Evolutionary conservation across 441 rosid genomes (phyloP), one percentile per base, ranked within the genome.

Genomic region (Bruguiera hainesii): DNA sequence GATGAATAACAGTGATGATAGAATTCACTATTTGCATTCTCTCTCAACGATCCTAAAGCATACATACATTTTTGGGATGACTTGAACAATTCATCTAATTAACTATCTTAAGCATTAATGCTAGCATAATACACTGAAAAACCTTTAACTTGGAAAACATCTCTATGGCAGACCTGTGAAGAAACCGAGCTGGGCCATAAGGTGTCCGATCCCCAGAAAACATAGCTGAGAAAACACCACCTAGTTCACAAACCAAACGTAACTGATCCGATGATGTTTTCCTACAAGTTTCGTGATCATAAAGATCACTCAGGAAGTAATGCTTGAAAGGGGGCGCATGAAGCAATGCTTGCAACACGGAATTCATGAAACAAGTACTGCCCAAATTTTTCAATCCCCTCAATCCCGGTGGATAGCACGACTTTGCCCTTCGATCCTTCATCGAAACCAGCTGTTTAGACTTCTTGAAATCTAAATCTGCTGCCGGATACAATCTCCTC

Each of bases 321-420:
- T 84, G 83, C 71, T 85, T 80, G 76, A 86, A 81, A 64, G 93
- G 93, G 65, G 91, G 95, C 29, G 88, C 89, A 69, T 93, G 96
- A 72, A 90, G 77, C 83, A 90, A 81, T 19, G 83, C 96, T 79
- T 90, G 98, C 89, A 93, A 79, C 71, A 88, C 89, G 70, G 93
- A 87, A 69, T 90, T 90, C 98, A 90, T 84, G 60, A 90, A 90
- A 71, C 97, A 90, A 77, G 93, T 88, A 61, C 86, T 90, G 20
- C 98, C 98, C 69, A 90, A 64, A 65, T 88, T 93, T 73, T 86
- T 89, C 83, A 89, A 77, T 26, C 96, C 97, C 69, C 96, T 84
- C 69, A 88, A 79, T 20, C 94, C 97, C 75, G 79, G 53, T 35
- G 97, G 94, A 79, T 84, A 89, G 30, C 94, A 85, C 49, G 97